phyloP scores from a whole-genome alignment of 352 stramenopile genomes.

The Pythium guiyangense region DNA sequence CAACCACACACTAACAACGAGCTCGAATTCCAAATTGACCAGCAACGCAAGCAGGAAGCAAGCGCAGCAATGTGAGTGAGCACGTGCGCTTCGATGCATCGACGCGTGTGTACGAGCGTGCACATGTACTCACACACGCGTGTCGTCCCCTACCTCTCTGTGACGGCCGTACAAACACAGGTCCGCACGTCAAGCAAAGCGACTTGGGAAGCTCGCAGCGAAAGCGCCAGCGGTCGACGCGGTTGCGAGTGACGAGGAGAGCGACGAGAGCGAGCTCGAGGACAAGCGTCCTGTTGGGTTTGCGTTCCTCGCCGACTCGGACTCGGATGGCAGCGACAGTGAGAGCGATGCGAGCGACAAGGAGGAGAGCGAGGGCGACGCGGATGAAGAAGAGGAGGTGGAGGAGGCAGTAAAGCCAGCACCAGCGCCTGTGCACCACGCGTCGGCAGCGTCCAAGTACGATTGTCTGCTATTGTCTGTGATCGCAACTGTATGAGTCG shows the following conservation, averaged over 20 bases:
- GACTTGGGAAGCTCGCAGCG: constrained; percentile 42
- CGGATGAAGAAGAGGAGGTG: constrained; percentile 9
- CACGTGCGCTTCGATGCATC: too few relatives aligned
- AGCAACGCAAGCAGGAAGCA: too few relatives aligned
- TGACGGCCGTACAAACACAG: constrained; percentile 17
- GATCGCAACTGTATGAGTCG: too few relatives aligned
- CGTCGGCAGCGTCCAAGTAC: constrained; percentile 16
- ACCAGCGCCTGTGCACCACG: constrained; percentile 7
- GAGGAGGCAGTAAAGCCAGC: constrained; percentile 11
- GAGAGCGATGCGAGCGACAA: constrained; percentile 17
- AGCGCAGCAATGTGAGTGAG: too few relatives aligned
- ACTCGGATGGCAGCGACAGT: constrained; percentile 44
- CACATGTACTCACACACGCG: too few relatives aligned
- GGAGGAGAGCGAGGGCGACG: constrained; percentile 17
- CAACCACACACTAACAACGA: too few relatives aligned
- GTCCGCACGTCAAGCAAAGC: constrained; percentile 79
- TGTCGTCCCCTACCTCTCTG: too few relatives aligned
- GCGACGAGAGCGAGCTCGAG: constrained; percentile 17
- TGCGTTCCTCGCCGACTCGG: constrained; percentile 48
- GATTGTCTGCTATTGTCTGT: too few relatives aligned
- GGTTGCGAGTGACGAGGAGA: not conserved
- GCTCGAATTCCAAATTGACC: too few relatives aligned
- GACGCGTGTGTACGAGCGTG: not conserved
- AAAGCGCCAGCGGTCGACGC: constrained; percentile 24
- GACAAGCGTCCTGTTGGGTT: constrained; percentile 63